Base-by-base conservation (phyloP, 2,329 filamentous ascomycete species). In the Colletotrichum somersetense region DNA sequence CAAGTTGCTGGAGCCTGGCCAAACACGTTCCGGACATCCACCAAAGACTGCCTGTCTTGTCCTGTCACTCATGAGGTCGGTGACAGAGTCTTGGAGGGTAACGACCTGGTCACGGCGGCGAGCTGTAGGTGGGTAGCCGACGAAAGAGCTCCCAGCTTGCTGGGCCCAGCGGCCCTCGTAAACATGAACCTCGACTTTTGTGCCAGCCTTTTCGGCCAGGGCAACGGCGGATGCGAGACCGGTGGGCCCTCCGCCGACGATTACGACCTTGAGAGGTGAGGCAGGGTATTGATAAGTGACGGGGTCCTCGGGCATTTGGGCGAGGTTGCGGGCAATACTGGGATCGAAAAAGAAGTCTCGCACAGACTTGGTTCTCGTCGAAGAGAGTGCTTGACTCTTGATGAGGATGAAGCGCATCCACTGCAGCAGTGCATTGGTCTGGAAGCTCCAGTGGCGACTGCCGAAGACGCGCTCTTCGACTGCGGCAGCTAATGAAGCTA, bases 321-420 rank as follows among this genome's bases (percentile, higher is more conserved):
- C 68, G 4, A 77, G 57, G 42, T 79, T 80, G 2, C 77, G 74
- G n/a, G 78, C 75, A 23, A 81, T 52, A 0, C 78, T 77, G 7
- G 79, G 78, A 57, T 81, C 80, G 63, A 81, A 81, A 67, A 80
- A 81, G 73, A 81, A 81, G 68, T 81, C 78, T 14, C 80, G 70
- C 14, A 80, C 75, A 4, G 74, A 63, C 14, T 75, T 71, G 11
- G 77, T 74, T 12, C 75, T 75, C 11, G 78, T 75, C 3, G 75
- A 75, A 20, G 75, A 74, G 6, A 76, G 75, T 0, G 78, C 73
- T 11, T 73, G 71, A 12, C 77, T 75, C 74, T 78, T 80, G 74
- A 81, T 75, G 8, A 81, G 74, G 72, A 81, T 77, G 66, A 80
- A 81, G 18, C 79, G 79, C 55, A 81, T 74, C 30, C 77, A 76